A percentile compares a stretch with the other conserved stretches of the same genome.
Conservation (phyloP, 441 rosid species). For the Adansonia rubrostipa region DNA sequence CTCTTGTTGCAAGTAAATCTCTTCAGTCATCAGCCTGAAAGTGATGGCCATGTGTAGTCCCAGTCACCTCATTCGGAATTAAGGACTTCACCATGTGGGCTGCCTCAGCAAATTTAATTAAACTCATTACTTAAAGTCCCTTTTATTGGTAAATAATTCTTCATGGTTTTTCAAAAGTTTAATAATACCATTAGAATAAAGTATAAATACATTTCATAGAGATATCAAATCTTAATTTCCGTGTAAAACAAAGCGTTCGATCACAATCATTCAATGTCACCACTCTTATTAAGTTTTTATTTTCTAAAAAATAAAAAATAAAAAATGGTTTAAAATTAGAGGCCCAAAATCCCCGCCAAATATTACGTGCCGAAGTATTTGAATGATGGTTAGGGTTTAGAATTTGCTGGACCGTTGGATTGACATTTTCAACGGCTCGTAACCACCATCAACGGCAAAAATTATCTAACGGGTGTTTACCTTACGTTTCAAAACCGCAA, state of each 20-base stretch:
- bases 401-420: conserved; percentile 9
- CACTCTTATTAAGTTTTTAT: not conserved
- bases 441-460: conserved; percentile 52
- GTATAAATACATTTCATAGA: not conserved
- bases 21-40: conserved; percentile 26
- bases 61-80: not conserved
- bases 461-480: conserved; percentile 32
- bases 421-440: conserved; percentile 34
- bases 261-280: not conserved
- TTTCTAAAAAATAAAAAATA: not conserved
- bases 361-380: conserved; percentile 35
- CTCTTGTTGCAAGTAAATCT: not conserved
- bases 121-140: not conserved
- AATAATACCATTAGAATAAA: not conserved
- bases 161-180: not conserved
- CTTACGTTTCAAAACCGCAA: conserved; percentile 27
- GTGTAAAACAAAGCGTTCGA: not conserved
- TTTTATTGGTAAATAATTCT: not conserved
- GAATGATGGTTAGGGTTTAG: conserved; percentile 21
- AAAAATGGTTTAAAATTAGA: not conserved
- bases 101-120: not conserved
- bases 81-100: conserved; percentile 27
- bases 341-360: conserved; percentile 40
- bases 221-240: not conserved
- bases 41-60: conserved; percentile 36